Base-by-base conservation (phyloP, 139 green algal genomes). In the Chlorella sp. region DNA sequence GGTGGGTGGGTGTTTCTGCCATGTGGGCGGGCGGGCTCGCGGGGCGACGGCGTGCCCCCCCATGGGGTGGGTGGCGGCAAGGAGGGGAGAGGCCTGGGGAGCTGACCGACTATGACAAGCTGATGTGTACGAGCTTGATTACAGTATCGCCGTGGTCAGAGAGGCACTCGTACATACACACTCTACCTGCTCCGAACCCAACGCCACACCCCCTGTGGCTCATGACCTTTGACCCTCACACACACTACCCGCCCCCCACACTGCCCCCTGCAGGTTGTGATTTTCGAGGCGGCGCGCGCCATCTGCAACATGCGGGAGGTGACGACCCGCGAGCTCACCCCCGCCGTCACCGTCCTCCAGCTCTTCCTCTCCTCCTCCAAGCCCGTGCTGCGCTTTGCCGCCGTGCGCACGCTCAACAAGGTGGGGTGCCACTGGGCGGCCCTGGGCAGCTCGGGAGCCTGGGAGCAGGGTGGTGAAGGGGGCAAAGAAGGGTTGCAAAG, bases 361-460 rank as follows among this genome's bases (percentile, higher is more conserved):
- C 96, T 99, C 15, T 99, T 99, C 95, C 94, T 99, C 16, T 96
- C 92, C 91, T 99, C 96, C 91, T 96, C 93, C 91, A 99, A 99
- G 95, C 98, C 98, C 0, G 97, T 99, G 87, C 91, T 99, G 91
- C 97, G 98, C 81, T 99, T 99, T 92, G 97, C 97, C 24, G 95
- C 95, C 40, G 95, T 98, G 60, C 94, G 97, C 57, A 98, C 95
- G 11, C 95, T 99, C 18, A 98, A 98, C 93, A 98, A 97, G 92
- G 92, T 91, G 64, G 28, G 61, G 34, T 5, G 48, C 48, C 26
- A 3, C 28, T 68, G 76, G 7, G 82, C 26, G 40, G 26, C 22
- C 22, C 0, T 24, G 11, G 3, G 78, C 39, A 57, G 48, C 48
- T 57, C 7, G 7, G 5, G 48, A 57, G 48, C 48, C 48, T 57